Base-by-base conservation (phyloP, 73 alveolate genomes). In the Symbiodinium natans region DNA sequence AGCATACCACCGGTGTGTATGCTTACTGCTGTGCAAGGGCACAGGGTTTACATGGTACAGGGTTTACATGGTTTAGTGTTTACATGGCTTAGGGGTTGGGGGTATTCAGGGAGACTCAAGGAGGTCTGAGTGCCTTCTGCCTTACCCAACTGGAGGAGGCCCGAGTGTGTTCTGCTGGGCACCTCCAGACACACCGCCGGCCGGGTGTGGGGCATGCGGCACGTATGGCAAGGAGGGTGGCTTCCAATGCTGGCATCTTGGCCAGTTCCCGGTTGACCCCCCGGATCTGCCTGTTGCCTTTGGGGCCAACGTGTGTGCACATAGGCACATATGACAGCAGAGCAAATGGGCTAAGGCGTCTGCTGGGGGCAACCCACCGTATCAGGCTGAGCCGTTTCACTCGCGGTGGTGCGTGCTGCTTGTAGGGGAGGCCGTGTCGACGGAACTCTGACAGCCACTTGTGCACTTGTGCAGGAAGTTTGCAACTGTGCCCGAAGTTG, bases 361-460 rank as follows among this genome's bases (percentile, higher is more conserved):
- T 63, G 80, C 80, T 63, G 80, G 80, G 80, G 80, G 80, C 80
- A 63, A 63, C 27, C 80, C 80, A 36, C 80, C 36, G 80, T 63
- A 63, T 4, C 4, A 27, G 80, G 80, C 80, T n/a, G 80, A 63
- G 80, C 80, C 80, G 80, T 63, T 63, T 63, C 80, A 63, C 80
- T 63, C 80, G 4, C 80, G 80, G 80, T 36, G 80, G 80, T 63
- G 80, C 80, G 80, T 36, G 27, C 80, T 63, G 80, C 80, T 27
- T 63, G 80, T 63, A 63, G 80, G 80, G 80, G 38, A 63, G 80
- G 80, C 80, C 80, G 17, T 63, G 59, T 13, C 59, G 21, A 46
- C 21, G 13, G 13, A 9, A 13, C 59, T 6, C 59, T 46, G 21
- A 46, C 6, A 6, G 13, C 13, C 6, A 46, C 13, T 46, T 9